Percentiles rank a stretch among this genome's conserved stretches.
Evolutionary conservation across 2,329 filamentous ascomycete species (phyloP).

Genomic region (Keithomyces neogunnii): DNA sequence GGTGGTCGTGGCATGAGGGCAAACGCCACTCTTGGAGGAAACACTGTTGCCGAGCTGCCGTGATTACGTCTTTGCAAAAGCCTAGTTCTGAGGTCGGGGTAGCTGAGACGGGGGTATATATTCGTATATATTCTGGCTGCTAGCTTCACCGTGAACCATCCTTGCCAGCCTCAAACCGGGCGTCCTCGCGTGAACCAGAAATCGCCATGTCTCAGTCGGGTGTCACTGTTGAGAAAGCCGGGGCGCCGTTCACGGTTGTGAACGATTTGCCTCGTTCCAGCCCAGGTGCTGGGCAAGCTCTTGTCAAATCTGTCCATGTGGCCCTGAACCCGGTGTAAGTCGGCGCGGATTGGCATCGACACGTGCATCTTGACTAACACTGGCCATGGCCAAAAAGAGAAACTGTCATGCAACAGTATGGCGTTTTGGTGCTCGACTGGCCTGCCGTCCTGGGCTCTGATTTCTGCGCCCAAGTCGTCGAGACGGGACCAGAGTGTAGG

Average conservation of each 20-base stretch:
- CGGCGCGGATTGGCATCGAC: fast-evolving
- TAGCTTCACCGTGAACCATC: too few species aligned
- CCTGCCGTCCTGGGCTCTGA: conserved; percentile 31
- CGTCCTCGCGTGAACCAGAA: too few species aligned
- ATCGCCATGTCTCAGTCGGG: too few species aligned
- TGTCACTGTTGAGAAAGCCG: conserved; percentile 6
- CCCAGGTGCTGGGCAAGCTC: conserved; percentile 22
- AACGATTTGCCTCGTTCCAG: conserved; percentile 14
- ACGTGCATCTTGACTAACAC: too few species aligned
- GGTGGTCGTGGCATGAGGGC: background rate
- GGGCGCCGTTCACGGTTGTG: conserved; percentile 14
- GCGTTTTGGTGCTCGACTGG: conserved; percentile 22
- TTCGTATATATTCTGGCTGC: too few species aligned
- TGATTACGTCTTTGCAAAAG: too few species aligned
- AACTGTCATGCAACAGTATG: conserved; percentile 22
- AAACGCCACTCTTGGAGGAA: background rate
- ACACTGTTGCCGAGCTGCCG: background rate
- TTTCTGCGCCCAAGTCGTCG: conserved; percentile 23
- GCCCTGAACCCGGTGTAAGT: conserved; percentile 28
- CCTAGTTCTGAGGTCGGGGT: too few species aligned
- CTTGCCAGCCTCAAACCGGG: too few species aligned
- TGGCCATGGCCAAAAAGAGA: conserved; percentile 15
- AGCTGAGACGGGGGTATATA: too few species aligned
- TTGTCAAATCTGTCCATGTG: conserved; percentile 27
- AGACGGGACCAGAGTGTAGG: conserved; percentile 18